Conservation (phyloP, 306 rosid genomes). For the Alnus glutinosa region DNA sequence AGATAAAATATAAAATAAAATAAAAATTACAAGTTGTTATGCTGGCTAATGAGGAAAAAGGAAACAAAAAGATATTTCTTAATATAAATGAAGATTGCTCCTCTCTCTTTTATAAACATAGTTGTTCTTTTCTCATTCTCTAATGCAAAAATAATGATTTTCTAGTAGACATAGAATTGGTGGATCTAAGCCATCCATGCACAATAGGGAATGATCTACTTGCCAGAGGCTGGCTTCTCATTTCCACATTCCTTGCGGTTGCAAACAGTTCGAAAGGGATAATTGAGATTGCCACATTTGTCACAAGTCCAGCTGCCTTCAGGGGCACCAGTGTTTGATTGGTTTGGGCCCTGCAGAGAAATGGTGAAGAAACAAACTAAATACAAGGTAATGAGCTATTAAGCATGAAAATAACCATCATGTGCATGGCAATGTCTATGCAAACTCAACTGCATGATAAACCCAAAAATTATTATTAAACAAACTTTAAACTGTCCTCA, state of each 20-base stretch:
- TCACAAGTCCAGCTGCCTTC: conserved; percentile 53
- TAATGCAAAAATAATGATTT: conserved; percentile 12
- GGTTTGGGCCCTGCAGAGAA: conserved; percentile 33
- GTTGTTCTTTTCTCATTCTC: not conserved
- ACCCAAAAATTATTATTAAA: not conserved
- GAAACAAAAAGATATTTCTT: not conserved
- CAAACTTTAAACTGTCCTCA: not conserved
- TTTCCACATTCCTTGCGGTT: conserved; percentile 45
- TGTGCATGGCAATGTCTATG: not conserved
- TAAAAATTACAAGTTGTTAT: not conserved
- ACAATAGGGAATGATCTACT: conserved; percentile 7
- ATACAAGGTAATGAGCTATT: conserved; percentile 10
- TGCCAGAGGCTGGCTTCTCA: conserved; percentile 43
- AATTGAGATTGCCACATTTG: conserved; percentile 49
- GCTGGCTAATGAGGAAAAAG: not conserved
- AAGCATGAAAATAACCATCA: not conserved
- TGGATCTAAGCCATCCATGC: conserved; percentile 24
- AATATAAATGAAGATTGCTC: not conserved
- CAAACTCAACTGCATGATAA: not conserved
- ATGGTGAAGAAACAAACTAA: not conserved
- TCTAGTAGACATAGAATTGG: conserved; percentile 13
- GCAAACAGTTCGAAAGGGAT: conserved; percentile 50
- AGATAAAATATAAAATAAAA: no score
- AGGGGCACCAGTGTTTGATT: conserved; percentile 29
- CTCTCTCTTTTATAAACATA: not conserved